Evolutionary conservation across 345 rosid genomes (phyloP).

Genomic region (Brassica carinata): DNA sequence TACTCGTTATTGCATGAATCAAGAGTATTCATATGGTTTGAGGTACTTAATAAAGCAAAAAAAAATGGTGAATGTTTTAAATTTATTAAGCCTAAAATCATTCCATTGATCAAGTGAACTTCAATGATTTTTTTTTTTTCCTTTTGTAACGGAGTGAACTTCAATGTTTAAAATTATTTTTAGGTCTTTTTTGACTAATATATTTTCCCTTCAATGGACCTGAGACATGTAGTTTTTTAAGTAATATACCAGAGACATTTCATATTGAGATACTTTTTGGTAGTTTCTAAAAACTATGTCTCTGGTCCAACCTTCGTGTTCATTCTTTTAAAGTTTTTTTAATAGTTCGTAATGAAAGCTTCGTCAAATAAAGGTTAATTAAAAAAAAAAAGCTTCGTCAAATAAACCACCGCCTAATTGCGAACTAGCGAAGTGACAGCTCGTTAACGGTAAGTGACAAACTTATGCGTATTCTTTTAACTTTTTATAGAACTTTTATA

Average conservation of each 20-base stretch:
- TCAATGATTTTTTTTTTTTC: no score
- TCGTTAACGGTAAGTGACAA: no score
- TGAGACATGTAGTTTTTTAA: neutral
- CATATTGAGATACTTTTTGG: neutral
- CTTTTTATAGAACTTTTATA: neutral
- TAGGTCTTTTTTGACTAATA: no score
- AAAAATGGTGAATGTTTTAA: neutral
- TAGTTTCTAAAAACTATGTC: neutral
- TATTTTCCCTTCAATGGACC: neutral
- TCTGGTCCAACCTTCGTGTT: neutral
- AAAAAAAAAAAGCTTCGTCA: no score
- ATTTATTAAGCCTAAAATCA: neutral
- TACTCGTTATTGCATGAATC: no score
- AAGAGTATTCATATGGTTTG: neutral
- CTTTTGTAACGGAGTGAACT: no score
- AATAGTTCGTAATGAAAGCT: neutral
- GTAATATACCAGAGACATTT: neutral
- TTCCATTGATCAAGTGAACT: neutral
- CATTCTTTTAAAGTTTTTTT: neutral
- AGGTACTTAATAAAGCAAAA: neutral
- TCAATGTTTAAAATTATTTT: no score
- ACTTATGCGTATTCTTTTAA: no score
- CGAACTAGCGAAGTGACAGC: no score
- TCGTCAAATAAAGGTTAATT: neutral
- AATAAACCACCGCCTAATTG: no score